Percentiles rank a stretch among this genome's conserved stretches.
Conservation (phyloP, 495 filamentous ascomycete species). For the Opeltia flavorubescens region DNA sequence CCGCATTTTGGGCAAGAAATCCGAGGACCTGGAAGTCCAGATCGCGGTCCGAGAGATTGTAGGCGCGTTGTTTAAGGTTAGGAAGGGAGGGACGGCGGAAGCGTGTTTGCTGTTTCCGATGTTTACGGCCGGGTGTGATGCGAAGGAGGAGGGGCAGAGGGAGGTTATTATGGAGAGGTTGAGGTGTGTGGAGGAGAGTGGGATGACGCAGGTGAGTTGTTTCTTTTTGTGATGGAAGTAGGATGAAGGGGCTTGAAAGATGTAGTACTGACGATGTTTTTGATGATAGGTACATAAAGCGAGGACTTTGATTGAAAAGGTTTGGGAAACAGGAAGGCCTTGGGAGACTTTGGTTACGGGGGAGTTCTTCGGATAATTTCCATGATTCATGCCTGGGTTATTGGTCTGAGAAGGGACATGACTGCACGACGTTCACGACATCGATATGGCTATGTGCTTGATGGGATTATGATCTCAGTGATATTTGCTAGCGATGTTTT, state of each 20-base stretch:
- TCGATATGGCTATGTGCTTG: too few species aligned
- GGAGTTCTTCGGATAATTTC: slow-evolving; percentile 47
- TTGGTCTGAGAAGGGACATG: too few species aligned
- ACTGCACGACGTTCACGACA: too few species aligned
- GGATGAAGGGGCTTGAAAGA: too few species aligned
- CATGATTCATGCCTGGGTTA: too few species aligned
- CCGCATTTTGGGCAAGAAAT: slow-evolving; percentile 48
- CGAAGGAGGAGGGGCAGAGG: slow-evolving; percentile 37
- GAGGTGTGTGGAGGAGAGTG: slow-evolving; percentile 54
- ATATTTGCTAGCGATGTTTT: too few species aligned
- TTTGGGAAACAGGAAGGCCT: slow-evolving; percentile 46
- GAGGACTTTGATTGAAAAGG: slow-evolving; percentile 47
- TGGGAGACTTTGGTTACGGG: slow-evolving; percentile 51
- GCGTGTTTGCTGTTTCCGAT: slow-evolving; percentile 68
- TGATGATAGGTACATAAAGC: slow-evolving; percentile 38
- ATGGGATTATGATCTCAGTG: too few species aligned
- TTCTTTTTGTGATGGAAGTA: too few species aligned
- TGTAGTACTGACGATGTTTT: not conserved
- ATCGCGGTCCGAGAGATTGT: slow-evolving; percentile 51
- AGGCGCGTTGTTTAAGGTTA: slow-evolving; percentile 44
- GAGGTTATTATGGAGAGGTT: slow-evolving; percentile 52
- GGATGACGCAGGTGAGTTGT: slow-evolving; percentile 54
- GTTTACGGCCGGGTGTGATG: slow-evolving; percentile 75
- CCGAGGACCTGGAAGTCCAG: slow-evolving; percentile 43
- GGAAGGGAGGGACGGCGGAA: slow-evolving; percentile 55